These are phyloP conservation scores for Mycena haematopus DNA, from an alignment of 768 basidiomycete species.

Conservation along the genomic window DNA sequence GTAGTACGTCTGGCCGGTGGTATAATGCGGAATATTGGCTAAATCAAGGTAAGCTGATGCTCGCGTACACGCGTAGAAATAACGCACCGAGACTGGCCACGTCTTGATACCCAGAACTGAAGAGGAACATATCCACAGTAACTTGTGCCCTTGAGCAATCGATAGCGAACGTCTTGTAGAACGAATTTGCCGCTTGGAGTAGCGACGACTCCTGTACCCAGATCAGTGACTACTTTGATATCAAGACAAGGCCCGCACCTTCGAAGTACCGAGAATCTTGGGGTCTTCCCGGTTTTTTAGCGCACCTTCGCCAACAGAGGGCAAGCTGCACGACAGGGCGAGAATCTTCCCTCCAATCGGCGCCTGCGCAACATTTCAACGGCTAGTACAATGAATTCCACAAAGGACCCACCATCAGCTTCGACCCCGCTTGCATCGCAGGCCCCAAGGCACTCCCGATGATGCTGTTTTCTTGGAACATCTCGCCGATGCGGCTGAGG, in stretches of 20 bases:
- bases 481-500: conserved; percentile 85
- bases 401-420: conserved; percentile 75
- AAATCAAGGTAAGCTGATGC: background rate
- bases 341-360: conserved; percentile 96
- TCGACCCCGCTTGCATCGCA: conserved; percentile 94
- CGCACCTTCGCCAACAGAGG: conserved; percentile 87
- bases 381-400: background rate
- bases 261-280: conserved; percentile 92
- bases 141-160: conserved; percentile 98
- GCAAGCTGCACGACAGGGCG: conserved; percentile 84
- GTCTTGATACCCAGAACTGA: conserved; percentile 92
- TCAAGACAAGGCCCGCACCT: conserved; percentile 52
- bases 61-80: background rate
- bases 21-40: conserved; percentile 96
- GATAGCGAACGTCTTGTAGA: conserved; percentile 99
- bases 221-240: background rate
- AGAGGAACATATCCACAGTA: conserved; percentile 99
- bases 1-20: conserved; percentile 96
- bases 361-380: conserved; percentile 51
- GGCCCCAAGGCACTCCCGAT: conserved; percentile 95
- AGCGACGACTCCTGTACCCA: conserved; percentile 80
- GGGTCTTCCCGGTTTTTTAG: conserved; percentile 97
- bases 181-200: conserved; percentile 90
- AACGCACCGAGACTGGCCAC: conserved; percentile 86
- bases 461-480: conserved; percentile 97